phyloP scores from a whole-genome alignment of 148 eudicot genomes.

The Vaccinium corymbosum region DNA sequence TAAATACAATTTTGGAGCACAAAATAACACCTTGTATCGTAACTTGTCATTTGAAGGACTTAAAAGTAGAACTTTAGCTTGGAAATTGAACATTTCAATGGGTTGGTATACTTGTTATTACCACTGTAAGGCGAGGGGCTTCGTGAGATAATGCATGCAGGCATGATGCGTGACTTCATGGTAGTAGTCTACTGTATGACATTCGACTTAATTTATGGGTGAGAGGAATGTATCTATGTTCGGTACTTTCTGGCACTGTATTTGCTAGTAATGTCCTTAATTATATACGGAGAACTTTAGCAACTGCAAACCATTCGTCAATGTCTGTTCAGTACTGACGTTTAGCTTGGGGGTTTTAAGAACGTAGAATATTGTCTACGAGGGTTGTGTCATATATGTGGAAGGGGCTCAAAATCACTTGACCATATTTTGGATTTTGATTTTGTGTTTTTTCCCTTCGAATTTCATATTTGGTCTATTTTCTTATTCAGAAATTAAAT shows the following conservation, averaged over 20 bases:
- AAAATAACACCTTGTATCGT: background rate
- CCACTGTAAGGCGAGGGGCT: background rate
- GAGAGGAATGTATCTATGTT: too few relatives aligned
- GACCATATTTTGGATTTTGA: background rate
- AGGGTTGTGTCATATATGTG: background rate
- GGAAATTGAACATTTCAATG: background rate
- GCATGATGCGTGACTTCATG: background rate
- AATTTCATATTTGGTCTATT: background rate
- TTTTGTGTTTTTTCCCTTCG: background rate
- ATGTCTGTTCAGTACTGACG: background rate
- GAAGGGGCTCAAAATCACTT: background rate
- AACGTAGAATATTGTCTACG: background rate
- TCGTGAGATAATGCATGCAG: background rate
- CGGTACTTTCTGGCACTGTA: background rate
- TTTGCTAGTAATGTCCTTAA: background rate
- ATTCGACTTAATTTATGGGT: background rate
- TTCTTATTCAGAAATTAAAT: constrained; percentile 6
- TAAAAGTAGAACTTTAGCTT: background rate
- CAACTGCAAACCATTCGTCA: background rate
- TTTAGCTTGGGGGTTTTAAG: background rate
- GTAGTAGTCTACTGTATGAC: background rate
- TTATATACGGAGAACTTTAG: background rate
- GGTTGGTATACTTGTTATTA: background rate
- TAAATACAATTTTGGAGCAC: background rate
- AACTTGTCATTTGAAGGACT: background rate